Conservation (phyloP, 2,329 filamentous ascomycete genomes). For the Clonostachys byssicola region DNA sequence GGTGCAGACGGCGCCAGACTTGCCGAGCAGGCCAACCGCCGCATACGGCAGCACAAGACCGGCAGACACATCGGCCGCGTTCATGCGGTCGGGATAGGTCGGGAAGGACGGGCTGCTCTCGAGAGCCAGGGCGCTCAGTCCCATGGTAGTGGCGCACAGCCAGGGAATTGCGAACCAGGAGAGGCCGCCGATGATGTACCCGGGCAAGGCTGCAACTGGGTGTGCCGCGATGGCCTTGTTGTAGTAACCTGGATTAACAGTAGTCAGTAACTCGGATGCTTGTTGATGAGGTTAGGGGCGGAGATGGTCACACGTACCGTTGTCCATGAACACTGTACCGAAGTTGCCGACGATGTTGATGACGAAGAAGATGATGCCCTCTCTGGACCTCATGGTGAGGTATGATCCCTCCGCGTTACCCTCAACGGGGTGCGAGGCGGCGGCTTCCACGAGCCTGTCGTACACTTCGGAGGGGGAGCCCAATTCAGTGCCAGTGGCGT, state of each 20-base stretch:
- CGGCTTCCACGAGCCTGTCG: conserved; percentile 65
- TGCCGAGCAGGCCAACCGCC: conserved; percentile 73
- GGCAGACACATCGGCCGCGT: conserved; percentile 66
- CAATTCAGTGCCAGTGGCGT: conserved; percentile 63
- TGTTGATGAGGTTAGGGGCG: no score
- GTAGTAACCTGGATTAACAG: conserved; percentile 49
- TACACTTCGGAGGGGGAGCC: conserved; percentile 73
- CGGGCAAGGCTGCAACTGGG: conserved; percentile 75
- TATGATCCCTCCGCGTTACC: conserved; percentile 73
- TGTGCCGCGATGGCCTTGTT: conserved; percentile 85
- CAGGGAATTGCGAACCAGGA: conserved; percentile 87
- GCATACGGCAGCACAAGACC: conserved; percentile 79
- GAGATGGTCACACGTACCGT: conserved; percentile 18
- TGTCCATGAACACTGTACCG: conserved; percentile 74
- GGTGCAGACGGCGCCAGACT: conserved; percentile 73
- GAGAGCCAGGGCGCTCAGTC: conserved; percentile 70
- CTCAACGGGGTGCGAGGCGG: conserved; percentile 63
- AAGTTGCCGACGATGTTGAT: conserved; percentile 79
- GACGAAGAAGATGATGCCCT: conserved; percentile 81
- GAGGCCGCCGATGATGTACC: conserved; percentile 80
- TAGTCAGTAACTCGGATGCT: no score
- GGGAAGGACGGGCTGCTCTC: conserved; percentile 69
- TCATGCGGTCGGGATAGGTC: conserved; percentile 66
- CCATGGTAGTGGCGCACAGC: conserved; percentile 80
- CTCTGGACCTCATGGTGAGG: conserved; percentile 64